Evolutionary conservation across 257 asterid species (phyloP).

Genomic region (Solanum paucissectum): DNA sequence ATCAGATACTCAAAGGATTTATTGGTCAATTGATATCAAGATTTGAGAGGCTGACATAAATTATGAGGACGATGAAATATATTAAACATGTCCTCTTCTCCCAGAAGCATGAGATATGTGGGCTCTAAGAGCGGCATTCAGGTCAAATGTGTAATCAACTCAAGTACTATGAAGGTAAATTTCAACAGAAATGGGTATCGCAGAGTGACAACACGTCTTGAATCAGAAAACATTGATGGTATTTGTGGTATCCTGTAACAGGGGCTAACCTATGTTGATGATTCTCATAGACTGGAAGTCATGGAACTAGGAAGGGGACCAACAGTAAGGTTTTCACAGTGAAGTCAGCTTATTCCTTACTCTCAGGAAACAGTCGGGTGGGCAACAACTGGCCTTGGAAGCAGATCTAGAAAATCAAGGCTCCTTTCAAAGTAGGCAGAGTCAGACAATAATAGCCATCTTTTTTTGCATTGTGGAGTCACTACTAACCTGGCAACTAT

Average conservation of each 20-base stretch:
- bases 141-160: not conserved
- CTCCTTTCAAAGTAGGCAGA: not conserved
- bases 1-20: not conserved
- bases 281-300: not conserved
- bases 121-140: not conserved
- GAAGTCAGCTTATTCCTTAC: not conserved
- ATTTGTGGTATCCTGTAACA: not conserved
- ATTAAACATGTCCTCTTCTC: not conserved
- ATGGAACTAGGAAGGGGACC: not conserved
- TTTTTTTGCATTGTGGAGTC: not conserved
- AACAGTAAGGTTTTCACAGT: not conserved
- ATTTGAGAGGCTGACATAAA: not conserved
- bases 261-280: not conserved
- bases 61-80: not conserved
- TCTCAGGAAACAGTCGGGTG: not conserved
- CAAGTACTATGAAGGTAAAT: not conserved
- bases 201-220: not conserved
- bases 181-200: not conserved
- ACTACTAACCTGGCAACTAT: not conserved
- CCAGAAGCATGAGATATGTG: not conserved
- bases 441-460: not conserved
- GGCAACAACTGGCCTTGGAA: not conserved
- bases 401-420: not conserved
- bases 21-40: not conserved
- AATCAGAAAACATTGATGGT: not conserved